Evolutionary conservation across 805 yeast species (phyloP), one percentile per base, ranked within the genome.

Genomic region (Candida easanensis): DNA sequence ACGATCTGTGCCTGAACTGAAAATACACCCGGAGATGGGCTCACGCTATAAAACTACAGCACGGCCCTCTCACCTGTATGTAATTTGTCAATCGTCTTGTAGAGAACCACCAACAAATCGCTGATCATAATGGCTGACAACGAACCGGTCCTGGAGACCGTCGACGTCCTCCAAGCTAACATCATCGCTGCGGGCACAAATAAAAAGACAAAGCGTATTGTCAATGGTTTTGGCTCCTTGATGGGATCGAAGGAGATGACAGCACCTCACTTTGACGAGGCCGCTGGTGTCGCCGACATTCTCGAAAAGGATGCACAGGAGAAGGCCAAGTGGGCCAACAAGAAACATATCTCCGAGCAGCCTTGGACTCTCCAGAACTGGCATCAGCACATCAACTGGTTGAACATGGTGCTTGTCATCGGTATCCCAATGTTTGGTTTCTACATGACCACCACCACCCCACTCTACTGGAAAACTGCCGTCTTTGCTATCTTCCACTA

Each of bases 201-300:
- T 70, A 83, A 80, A 61, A 74, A 78, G 56, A 71, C 72, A 43
- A 80, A 79, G 40, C 76, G 91, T 65, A 79, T 84, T 39, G 91
- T 84, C 37, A 89, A 89, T 44, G 86, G 89, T 16, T 84, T 89
- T 38, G 93, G 93, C 32, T 70, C 70, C 38, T 68, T 86, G 56
- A 86, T 86, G 95, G 95, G 95, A 28, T 82, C 91, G 38, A 84
- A 84, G 60, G 76, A 78, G 33, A 73, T 84, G 73, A 82, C 82
- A 18, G 69, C 73, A 32, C 81, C 82, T 20, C 79, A 86, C 33
- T 87, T 85, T 33, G 84, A 79, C 48, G 79, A 79, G 54, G 61
- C 76, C 40, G 75, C 82, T 23, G 51, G 54, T 23, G 69, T 77
- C 57, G 69, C 73, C 17, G 70, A 63, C 42, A 62, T 76, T 46